These are phyloP conservation scores for Chaetomiaceae sp. DNA, from an alignment of 2,329 filamentous ascomycete genomes.

Conservation along the genomic window DNA sequence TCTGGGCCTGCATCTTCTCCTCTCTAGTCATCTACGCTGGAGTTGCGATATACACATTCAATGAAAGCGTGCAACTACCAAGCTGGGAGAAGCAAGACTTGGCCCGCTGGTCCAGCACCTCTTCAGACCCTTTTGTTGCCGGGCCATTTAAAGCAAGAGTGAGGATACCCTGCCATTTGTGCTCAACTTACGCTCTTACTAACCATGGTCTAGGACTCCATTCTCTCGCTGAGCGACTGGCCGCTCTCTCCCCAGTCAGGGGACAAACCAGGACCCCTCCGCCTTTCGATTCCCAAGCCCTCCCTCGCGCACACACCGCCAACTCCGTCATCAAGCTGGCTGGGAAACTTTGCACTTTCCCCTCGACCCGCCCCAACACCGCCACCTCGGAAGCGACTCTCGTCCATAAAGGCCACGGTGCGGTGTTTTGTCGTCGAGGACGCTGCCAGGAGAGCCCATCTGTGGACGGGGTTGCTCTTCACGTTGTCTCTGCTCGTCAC, in stretches of 20 bases:
- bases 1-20: neutral
- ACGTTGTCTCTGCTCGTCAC: neutral
- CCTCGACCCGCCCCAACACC: neutral
- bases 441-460: neutral
- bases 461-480: neutral
- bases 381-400: neutral
- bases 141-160: too few species aligned
- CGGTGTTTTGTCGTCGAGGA: neutral
- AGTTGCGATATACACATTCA: too few species aligned
- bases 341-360: neutral
- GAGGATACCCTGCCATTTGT: too few species aligned
- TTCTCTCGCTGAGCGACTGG: neutral
- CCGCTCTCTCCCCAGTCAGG: neutral
- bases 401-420: neutral
- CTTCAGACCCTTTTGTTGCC: too few species aligned
- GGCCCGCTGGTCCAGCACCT: too few species aligned
- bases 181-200: too few species aligned
- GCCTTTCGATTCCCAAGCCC: neutral
- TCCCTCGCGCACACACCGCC: neutral
- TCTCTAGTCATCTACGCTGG: neutral
- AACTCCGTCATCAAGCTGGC: neutral
- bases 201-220: neutral
- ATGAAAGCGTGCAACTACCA: neutral
- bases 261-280: neutral
- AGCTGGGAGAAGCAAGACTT: too few species aligned